Conservation (phyloP, 306 rosid genomes). For the Cajanus cajan region DNA sequence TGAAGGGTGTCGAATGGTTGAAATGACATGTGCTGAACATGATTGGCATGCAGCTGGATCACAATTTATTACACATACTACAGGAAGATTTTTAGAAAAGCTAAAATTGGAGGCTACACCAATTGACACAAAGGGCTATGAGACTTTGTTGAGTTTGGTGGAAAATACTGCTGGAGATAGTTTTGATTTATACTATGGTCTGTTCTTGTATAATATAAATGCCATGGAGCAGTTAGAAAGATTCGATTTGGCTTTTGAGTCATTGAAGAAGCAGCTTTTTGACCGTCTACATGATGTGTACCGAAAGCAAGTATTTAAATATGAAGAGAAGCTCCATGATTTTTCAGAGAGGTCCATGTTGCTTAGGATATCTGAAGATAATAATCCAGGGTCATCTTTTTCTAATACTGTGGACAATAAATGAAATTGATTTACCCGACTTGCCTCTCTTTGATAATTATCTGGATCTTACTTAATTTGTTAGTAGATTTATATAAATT, state of each 20-base stretch:
- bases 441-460: background rate
- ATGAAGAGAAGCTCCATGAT: slow-evolving; percentile 34
- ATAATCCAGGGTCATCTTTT: slow-evolving; percentile 28
- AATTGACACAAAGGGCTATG: slow-evolving; percentile 75
- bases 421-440: slow-evolving; percentile 24
- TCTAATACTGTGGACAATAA: slow-evolving; percentile 31
- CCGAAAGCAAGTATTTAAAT: slow-evolving; percentile 56
- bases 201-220: slow-evolving; percentile 82
- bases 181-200: slow-evolving; percentile 85
- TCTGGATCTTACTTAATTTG: background rate
- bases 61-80: slow-evolving; percentile 84
- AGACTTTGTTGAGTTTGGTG: slow-evolving; percentile 78
- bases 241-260: slow-evolving; percentile 63
- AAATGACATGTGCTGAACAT: slow-evolving; percentile 91
- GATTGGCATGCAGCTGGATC: slow-evolving; percentile 88
- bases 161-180: slow-evolving; percentile 87
- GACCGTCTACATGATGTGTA: slow-evolving; percentile 61
- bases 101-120: slow-evolving; percentile 68
- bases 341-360: slow-evolving; percentile 37
- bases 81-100: slow-evolving; percentile 77
- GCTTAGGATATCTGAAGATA: slow-evolving; percentile 38
- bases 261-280: slow-evolving; percentile 75
- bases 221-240: slow-evolving; percentile 78
- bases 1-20: slow-evolving; percentile 93
- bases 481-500: background rate